These are phyloP conservation scores for Malassezia sp. DNA, from an alignment of 1,284 basidiomycete species.

Conservation along the genomic window DNA sequence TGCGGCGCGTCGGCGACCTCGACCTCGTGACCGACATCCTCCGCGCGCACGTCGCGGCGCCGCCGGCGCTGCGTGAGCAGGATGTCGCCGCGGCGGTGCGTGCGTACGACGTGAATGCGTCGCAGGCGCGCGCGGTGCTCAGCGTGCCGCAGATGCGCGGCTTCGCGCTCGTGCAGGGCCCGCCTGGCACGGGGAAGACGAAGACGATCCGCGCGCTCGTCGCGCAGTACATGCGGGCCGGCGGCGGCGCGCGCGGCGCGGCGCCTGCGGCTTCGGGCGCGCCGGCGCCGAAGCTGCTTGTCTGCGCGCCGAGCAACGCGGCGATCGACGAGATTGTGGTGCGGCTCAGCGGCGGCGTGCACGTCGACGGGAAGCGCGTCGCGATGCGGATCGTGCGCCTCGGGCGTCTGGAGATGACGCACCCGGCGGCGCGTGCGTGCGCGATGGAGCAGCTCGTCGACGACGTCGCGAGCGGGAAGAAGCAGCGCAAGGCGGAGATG, in stretches of 20 bases:
- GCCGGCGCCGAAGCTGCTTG: constrained; percentile 60
- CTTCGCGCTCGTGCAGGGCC: constrained; percentile 89
- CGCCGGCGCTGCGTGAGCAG: constrained; percentile 50
- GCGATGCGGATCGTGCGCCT: constrained; percentile 75
- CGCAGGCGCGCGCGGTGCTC: constrained; percentile 81
- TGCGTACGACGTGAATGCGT: constrained; percentile 71
- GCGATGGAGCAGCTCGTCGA: constrained; percentile 57
- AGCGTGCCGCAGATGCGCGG: constrained; percentile 63
- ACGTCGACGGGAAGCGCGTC: constrained; percentile 54
- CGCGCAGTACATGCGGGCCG: constrained; percentile 57
- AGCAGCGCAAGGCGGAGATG: background rate
- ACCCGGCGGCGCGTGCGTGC: constrained; percentile 70
- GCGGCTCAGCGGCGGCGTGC: constrained; percentile 68
- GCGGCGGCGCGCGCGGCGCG: constrained; percentile 19
- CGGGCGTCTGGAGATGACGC: constrained; percentile 68
- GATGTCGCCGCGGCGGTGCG: constrained; percentile 56
- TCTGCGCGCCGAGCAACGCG: constrained; percentile 96
- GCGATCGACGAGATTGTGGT: constrained; percentile 93
- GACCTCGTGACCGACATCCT: constrained; percentile 65
- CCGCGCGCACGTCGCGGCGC: constrained; percentile 54
- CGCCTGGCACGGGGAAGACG: constrained; percentile 96
- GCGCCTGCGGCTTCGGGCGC: constrained; percentile 13
- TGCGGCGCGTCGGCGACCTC: constrained; percentile 71
- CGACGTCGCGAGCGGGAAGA: background rate
- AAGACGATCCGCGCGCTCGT: constrained; percentile 95